phyloP scores from a whole-genome alignment of 164 flowering plant species.

The Cinnamomum micranthum region DNA sequence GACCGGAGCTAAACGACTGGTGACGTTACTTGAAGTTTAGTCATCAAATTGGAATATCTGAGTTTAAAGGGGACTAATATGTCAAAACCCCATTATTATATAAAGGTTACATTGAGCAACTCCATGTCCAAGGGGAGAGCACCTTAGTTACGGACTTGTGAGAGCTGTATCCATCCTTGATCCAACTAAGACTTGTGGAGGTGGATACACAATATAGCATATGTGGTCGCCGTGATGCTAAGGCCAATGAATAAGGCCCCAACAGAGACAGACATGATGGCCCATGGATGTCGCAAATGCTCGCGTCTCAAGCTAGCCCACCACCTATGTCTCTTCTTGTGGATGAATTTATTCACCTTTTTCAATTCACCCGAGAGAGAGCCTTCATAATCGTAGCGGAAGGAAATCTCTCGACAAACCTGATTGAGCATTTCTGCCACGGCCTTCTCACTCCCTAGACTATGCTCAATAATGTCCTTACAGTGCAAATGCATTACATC shows the following conservation, averaged over 20 bases:
- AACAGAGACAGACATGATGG: constrained; percentile 11
- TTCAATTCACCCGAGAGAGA: constrained; percentile 11
- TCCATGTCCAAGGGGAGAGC: too few relatives aligned
- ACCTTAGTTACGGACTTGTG: too few relatives aligned
- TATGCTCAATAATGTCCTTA: constrained; percentile 18
- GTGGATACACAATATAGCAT: too few relatives aligned
- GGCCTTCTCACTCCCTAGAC: constrained; percentile 22
- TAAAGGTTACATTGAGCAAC: too few relatives aligned
- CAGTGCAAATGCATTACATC: constrained; percentile 17
- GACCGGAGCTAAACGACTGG: too few relatives aligned
- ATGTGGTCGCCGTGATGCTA: too few relatives aligned
- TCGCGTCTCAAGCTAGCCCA: constrained; percentile 16
- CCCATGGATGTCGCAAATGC: constrained; percentile 22
- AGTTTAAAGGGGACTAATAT: too few relatives aligned
- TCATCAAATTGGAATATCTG: too few relatives aligned
- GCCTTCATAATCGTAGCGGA: constrained; percentile 13
- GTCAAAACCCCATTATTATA: too few relatives aligned
- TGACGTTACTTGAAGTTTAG: too few relatives aligned
- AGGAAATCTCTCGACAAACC: constrained; percentile 14
- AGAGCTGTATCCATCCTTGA: too few relatives aligned
- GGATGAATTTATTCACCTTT: constrained; percentile 1
- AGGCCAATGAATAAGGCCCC: constrained; percentile 7
- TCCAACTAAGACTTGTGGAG: too few relatives aligned
- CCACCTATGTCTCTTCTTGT: constrained; percentile 13
- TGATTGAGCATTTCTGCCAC: constrained; percentile 22